phyloP scores from a whole-genome alignment of 164 flowering plant species.

The Kingdonia uniflora region DNA sequence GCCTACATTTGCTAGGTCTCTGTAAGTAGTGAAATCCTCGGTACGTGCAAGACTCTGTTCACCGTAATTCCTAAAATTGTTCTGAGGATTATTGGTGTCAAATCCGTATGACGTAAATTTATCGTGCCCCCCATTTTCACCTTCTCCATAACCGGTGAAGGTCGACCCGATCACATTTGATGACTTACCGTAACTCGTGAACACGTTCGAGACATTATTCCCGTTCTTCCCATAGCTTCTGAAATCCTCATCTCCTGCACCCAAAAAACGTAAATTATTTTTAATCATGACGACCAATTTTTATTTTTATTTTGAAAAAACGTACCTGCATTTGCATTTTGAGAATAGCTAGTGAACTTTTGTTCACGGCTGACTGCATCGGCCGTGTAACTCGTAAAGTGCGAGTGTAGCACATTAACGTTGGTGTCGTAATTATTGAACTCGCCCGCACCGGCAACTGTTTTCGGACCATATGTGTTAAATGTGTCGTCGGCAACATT shows the following conservation, averaged over 20 bases:
- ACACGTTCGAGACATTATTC: slow-evolving; percentile 31
- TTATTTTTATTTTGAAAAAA: no score
- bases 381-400: slow-evolving; percentile 45
- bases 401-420: slow-evolving; percentile 55
- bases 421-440: slow-evolving; percentile 40
- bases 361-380: slow-evolving; percentile 35
- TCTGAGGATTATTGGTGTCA: slow-evolving; percentile 49
- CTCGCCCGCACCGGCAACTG: slow-evolving; percentile 54
- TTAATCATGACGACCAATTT: no score
- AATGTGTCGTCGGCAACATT: slow-evolving; percentile 55
- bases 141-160: slow-evolving; percentile 45
- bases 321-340: slow-evolving; percentile 44
- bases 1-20: slow-evolving; percentile 62
- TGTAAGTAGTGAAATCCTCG: slow-evolving; percentile 43
- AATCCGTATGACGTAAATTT: slow-evolving; percentile 41
- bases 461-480: slow-evolving; percentile 37
- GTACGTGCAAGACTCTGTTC: slow-evolving; percentile 27
- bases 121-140: slow-evolving; percentile 45
- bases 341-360: slow-evolving; percentile 38
- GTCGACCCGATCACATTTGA: slow-evolving; percentile 46
- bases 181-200: slow-evolving; percentile 33
- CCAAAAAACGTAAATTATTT: no score
- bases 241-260: slow-evolving; percentile 53
- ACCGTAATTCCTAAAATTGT: slow-evolving; percentile 52
- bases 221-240: slow-evolving; percentile 50